These are phyloP conservation scores for Rhizoctonia solani DNA, from an alignment of 1,284 basidiomycete genomes.

Conservation along the genomic window DNA sequence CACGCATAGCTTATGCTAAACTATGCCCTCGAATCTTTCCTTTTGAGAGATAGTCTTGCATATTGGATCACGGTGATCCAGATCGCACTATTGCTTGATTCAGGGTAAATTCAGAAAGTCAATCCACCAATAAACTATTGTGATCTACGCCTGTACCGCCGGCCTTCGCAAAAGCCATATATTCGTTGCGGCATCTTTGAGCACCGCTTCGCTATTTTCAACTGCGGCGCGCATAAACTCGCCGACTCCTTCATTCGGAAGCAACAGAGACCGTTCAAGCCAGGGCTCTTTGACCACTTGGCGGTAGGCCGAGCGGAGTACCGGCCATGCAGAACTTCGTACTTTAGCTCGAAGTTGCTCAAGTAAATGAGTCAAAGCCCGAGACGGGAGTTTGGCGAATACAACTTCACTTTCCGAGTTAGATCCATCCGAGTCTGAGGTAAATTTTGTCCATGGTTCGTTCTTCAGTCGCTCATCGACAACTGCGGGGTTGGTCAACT, in stretches of 20 bases:
- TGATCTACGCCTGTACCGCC: not conserved
- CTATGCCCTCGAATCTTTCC: too few species aligned
- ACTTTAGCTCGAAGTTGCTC: constrained; percentile 13
- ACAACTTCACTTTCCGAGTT: not conserved
- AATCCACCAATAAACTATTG: too few species aligned
- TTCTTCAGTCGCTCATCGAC: not conserved
- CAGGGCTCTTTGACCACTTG: constrained; percentile 4
- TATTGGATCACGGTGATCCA: too few species aligned
- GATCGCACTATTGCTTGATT: not conserved
- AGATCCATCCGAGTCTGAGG: not conserved
- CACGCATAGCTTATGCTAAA: too few species aligned
- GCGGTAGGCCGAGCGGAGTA: constrained; percentile 19
- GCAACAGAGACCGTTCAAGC: constrained; percentile 20
- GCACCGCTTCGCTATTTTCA: constrained; percentile 4
- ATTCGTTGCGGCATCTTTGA: constrained; percentile 11
- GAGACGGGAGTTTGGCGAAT: not conserved
- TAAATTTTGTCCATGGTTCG: not conserved
- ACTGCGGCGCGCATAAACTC: constrained; percentile 14
- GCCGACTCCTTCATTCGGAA: not conserved
- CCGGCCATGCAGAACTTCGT: constrained; percentile 16
- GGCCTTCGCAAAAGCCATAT: constrained; percentile 11
- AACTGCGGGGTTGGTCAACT: not conserved
- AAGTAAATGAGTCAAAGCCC: not conserved
- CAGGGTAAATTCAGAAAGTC: too few species aligned
- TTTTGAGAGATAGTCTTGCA: too few species aligned